Evolutionary conservation across 2,329 filamentous ascomycete species (phyloP).

Genomic region (Cladosporium sp.): DNA sequence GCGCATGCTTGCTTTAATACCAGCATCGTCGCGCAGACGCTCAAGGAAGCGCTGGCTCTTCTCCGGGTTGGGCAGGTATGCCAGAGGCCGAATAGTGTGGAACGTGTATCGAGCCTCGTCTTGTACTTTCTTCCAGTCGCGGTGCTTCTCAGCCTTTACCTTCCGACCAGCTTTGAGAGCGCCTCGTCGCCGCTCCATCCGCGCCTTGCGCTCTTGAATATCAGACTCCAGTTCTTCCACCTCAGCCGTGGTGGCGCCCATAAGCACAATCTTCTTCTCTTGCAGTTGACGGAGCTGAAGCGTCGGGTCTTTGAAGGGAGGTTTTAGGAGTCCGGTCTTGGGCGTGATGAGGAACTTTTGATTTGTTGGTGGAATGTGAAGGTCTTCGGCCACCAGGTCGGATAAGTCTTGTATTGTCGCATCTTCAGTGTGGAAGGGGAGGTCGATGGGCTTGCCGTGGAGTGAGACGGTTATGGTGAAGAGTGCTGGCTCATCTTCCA

Average conservation of each 20-base stretch:
- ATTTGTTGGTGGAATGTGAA: constrained; percentile 59
- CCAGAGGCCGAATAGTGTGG: constrained; percentile 67
- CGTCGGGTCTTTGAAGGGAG: constrained; percentile 58
- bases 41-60: constrained; percentile 68
- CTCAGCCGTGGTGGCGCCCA: constrained; percentile 61
- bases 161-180: constrained; percentile 38
- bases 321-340: constrained; percentile 61
- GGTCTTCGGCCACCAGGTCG: constrained; percentile 49
- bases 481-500: constrained; percentile 5
- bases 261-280: constrained; percentile 59
- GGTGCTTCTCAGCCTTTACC: constrained; percentile 30
- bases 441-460: constrained; percentile 48
- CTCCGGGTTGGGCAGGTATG: constrained; percentile 71
- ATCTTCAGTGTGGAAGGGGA: constrained; percentile 43
- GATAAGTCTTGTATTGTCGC: constrained; percentile 59
- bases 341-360: constrained; percentile 65
- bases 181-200: constrained; percentile 38
- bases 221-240: constrained; percentile 53
- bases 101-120: constrained; percentile 77
- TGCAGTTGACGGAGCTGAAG: constrained; percentile 48
- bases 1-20: constrained; percentile 78
- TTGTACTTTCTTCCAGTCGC: constrained; percentile 45
- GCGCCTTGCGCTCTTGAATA: constrained; percentile 46
- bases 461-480: constrained; percentile 50
- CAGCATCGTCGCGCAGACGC: constrained; percentile 74